Percentiles rank a stretch among this genome's conserved stretches.
Conservation (phyloP, 257 asterid species). For the Agastache rugosa region DNA sequence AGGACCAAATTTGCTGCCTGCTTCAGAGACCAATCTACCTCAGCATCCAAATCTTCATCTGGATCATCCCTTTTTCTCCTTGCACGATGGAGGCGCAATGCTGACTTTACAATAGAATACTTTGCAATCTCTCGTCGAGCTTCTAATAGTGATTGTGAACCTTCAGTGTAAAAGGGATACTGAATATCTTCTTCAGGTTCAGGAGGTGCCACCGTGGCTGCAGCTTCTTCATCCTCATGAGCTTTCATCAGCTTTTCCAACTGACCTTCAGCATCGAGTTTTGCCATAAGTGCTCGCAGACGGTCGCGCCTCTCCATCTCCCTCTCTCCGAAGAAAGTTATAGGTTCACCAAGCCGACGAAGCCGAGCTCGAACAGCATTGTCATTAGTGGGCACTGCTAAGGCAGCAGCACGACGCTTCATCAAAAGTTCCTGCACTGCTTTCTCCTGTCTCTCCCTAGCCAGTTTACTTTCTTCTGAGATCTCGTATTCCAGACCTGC, state of each 20-base stretch:
- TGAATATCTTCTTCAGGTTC: slow-evolving; percentile 80
- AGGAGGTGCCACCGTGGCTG: slow-evolving; percentile 47
- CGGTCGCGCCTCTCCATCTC: slow-evolving; percentile 99
- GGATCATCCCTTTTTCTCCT: slow-evolving; percentile 91
- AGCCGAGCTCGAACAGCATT: slow-evolving; percentile 84
- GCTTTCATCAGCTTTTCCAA: slow-evolving; percentile 94
- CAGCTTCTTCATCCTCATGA: slow-evolving; percentile 89
- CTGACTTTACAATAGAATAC: slow-evolving; percentile 83
- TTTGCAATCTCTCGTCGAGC: slow-evolving; percentile 76
- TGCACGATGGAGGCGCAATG: slow-evolving; percentile 76
- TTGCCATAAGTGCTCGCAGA: slow-evolving; percentile 76
- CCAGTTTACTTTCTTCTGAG: slow-evolving; percentile 75
- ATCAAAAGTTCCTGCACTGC: slow-evolving; percentile 85
- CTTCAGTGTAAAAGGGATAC: slow-evolving; percentile 94
- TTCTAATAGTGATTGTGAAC: slow-evolving; percentile 67
- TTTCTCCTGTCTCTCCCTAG: slow-evolving; percentile 80
- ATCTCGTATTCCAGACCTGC: slow-evolving; percentile 69
- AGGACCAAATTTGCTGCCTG: slow-evolving; percentile 72
- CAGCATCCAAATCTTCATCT: slow-evolving; percentile 97
- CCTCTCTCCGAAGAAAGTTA: slow-evolving; percentile 90
- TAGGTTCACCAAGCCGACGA: slow-evolving; percentile 90
- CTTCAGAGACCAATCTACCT: slow-evolving; percentile 78
- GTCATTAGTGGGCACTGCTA: slow-evolving; percentile 94
- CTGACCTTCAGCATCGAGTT: slow-evolving; percentile 85
- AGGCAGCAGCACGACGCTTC: slow-evolving; percentile 91